Evolutionary conservation across 176 grass and related monocot species (phyloP).

Genomic region (Aegilops umbellulata): DNA sequence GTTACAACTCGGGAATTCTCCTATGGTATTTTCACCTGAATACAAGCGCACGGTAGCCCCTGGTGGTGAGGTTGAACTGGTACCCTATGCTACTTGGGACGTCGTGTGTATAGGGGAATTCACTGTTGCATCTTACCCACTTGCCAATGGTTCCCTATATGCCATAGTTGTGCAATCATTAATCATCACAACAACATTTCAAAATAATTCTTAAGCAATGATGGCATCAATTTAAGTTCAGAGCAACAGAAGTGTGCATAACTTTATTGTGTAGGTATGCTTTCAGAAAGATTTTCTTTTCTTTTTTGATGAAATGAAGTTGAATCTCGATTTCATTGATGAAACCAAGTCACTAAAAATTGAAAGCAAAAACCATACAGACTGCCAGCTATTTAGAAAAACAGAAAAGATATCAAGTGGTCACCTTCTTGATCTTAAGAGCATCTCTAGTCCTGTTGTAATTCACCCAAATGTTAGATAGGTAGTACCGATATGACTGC

Average conservation of each 20-base stretch:
- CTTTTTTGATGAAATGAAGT: too few species aligned
- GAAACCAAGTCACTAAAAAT: background rate
- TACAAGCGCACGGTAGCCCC: constrained; percentile 46
- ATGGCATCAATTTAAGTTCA: background rate
- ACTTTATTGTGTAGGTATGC: too few species aligned
- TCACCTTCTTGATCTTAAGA: constrained; percentile 54
- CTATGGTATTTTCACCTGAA: constrained; percentile 37
- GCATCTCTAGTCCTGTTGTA: constrained; percentile 21
- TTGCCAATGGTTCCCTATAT: constrained; percentile 41
- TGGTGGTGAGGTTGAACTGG: constrained; percentile 38
- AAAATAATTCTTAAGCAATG: background rate
- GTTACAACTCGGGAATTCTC: background rate
- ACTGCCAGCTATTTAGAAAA: too few species aligned
- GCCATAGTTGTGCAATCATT: background rate
- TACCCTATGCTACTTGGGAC: constrained; percentile 40
- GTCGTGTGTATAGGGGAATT: constrained; percentile 11
- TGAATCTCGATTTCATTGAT: too few species aligned
- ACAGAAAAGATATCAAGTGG: background rate
- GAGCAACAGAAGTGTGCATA: background rate
- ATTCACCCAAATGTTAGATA: constrained; percentile 51
- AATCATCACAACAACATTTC: background rate
- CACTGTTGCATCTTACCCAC: constrained; percentile 38
- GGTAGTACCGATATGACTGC: constrained; percentile 41
- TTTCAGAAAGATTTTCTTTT: too few species aligned
- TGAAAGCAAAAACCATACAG: background rate